These are phyloP conservation scores for Hypoxylon perforatum DNA, from an alignment of 495 filamentous ascomycete species.

Conservation along the genomic window DNA sequence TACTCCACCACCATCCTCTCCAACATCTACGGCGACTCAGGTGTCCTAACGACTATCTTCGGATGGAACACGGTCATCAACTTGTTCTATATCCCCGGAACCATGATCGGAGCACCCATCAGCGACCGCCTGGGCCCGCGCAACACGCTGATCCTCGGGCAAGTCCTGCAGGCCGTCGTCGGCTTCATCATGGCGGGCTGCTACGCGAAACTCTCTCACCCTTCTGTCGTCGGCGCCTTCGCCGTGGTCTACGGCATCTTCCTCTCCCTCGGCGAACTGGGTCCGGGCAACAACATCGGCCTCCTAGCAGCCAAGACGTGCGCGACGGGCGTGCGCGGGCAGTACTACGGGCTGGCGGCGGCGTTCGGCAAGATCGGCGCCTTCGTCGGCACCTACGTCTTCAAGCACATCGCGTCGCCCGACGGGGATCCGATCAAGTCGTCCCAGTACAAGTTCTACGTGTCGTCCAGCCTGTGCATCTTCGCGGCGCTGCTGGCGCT, in stretches of 20 bases:
- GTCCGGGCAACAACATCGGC: constrained; percentile 92
- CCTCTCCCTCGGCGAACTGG: constrained; percentile 82
- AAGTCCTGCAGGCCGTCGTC: constrained; percentile 75
- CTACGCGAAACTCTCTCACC: constrained; percentile 71
- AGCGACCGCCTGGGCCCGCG: constrained; percentile 82
- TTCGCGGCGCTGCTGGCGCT: constrained; percentile 69
- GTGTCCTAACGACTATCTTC: constrained; percentile 77
- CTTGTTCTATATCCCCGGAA: constrained; percentile 86
- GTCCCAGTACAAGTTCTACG: constrained; percentile 79
- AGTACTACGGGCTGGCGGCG: constrained; percentile 92
- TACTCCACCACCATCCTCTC: constrained; percentile 77
- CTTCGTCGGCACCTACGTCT: constrained; percentile 88
- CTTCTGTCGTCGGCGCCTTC: constrained; percentile 76
- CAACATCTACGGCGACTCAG: constrained; percentile 67
- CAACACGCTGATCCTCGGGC: constrained; percentile 73
- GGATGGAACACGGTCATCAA: constrained; percentile 90
- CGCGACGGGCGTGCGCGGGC: constrained; percentile 85
- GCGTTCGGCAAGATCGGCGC: constrained; percentile 88
- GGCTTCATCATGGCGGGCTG: constrained; percentile 88
- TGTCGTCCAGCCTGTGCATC: constrained; percentile 72
- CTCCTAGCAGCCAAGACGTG: constrained; percentile 87
- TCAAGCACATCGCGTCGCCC: constrained; percentile 76
- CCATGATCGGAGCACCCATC: constrained; percentile 76
- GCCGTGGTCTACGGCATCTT: constrained; percentile 84
- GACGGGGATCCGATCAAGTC: constrained; percentile 62